Evolutionary conservation across 2,329 filamentous ascomycete genomes (phyloP).

Genomic region (Aurifilum marmelostoma): DNA sequence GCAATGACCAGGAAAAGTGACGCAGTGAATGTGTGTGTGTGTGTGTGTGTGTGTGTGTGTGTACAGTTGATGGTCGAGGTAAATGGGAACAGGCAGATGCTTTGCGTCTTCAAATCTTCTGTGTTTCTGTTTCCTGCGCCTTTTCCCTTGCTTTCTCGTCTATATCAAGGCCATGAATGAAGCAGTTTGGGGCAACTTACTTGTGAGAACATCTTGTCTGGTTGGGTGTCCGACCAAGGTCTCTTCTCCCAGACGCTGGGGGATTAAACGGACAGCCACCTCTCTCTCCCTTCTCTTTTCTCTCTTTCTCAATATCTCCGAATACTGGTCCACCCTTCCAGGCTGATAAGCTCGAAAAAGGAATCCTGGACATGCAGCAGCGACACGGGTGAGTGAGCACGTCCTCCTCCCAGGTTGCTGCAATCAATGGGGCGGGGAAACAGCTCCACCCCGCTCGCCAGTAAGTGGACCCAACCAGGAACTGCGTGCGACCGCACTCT

Average conservation of each 20-base stretch:
- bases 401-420: not conserved
- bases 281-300: not conserved
- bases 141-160: not conserved
- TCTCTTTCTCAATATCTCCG: not conserved
- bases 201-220: slow-evolving; percentile 28
- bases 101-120: not conserved
- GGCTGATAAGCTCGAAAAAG: not conserved
- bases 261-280: not conserved
- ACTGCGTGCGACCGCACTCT: not conserved
- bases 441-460: not conserved
- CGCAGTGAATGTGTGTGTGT: too few relatives aligned
- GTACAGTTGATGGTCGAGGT: not conserved
- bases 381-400: not conserved
- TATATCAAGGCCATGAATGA: not conserved
- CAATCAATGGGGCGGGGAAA: not conserved
- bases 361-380: not conserved
- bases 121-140: too few relatives aligned
- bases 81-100: not conserved
- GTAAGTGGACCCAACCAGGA: not conserved
- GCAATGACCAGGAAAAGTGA: not conserved
- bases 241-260: not conserved
- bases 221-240: not conserved
- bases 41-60: too few relatives aligned
- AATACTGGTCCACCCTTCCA: not conserved
- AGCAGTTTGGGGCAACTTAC: slow-evolving; percentile 11